phyloP scores from a whole-genome alignment of 1,139 yeast species.

The Pneumocystis jirovecii region DNA sequence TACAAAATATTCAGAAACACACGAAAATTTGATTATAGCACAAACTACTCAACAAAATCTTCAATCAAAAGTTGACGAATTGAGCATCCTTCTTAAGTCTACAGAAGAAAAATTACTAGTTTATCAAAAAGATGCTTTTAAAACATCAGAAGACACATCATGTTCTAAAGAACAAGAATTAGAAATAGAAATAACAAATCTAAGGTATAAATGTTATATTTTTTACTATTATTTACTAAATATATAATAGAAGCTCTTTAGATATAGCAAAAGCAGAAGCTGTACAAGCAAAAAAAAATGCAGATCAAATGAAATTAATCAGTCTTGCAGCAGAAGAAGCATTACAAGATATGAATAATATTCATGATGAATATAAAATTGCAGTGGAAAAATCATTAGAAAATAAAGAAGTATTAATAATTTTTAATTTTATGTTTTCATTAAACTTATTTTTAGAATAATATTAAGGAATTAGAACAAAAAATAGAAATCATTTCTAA shows the following conservation, averaged over 20 bases:
- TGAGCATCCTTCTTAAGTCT: conserved; percentile 27
- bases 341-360: conserved; percentile 28
- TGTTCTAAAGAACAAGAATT: conserved; percentile 16
- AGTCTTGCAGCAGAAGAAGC: conserved; percentile 39
- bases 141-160: conserved; percentile 18
- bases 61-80: conserved; percentile 13
- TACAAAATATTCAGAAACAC: conserved; percentile 32
- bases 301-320: conserved; percentile 37
- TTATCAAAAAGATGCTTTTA: conserved; percentile 20
- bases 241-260: conserved; percentile 23
- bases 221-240: neutral
- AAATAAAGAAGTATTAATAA: conserved; percentile 26
- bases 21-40: conserved; percentile 32
- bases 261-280: conserved; percentile 33
- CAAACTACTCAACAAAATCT: conserved; percentile 25
- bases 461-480: conserved; percentile 5
- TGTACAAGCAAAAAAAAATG: conserved; percentile 33
- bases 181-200: conserved; percentile 22
- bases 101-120: conserved; percentile 26
- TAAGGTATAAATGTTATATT: conserved; percentile 16
- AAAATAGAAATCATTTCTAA: conserved; percentile 1
- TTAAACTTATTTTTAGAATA: conserved; percentile 24
- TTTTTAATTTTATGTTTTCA: conserved; percentile 8
- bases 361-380: conserved; percentile 32
- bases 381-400: conserved; percentile 29